phyloP scores from a whole-genome alignment of 345 rosid species.

The Excoecaria agallocha region DNA sequence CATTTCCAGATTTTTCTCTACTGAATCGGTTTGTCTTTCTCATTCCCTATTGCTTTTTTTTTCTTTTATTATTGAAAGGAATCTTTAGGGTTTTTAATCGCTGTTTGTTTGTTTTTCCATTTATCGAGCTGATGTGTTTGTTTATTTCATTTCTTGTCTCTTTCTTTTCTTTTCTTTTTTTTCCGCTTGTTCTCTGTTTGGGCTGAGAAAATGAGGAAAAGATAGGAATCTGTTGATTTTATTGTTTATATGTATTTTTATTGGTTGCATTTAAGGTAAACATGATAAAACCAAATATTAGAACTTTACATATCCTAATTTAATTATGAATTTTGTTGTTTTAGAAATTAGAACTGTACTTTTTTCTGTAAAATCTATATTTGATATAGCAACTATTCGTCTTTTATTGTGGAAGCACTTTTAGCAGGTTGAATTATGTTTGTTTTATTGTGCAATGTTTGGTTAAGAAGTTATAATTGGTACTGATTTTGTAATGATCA shows the following conservation, averaged over 20 bases:
- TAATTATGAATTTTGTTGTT: too few species aligned
- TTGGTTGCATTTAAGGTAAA: too few species aligned
- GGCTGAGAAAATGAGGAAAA: too few species aligned
- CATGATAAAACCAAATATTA: too few species aligned
- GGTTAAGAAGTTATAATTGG: background rate
- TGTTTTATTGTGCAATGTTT: background rate
- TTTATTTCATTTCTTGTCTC: background rate
- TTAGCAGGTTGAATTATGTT: background rate
- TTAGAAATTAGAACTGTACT: too few species aligned
- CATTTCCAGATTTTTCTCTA: constrained; percentile 66
- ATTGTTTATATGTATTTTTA: too few species aligned
- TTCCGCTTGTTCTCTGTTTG: background rate
- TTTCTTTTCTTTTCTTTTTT: background rate
- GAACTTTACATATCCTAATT: too few species aligned
- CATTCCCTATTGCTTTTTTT: background rate
- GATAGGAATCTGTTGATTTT: too few species aligned
- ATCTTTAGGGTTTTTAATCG: constrained; percentile 1
- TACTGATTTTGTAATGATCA: constrained; percentile 26
- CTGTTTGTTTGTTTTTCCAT: background rate
- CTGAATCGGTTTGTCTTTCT: constrained; percentile 54
- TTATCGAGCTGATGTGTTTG: background rate
- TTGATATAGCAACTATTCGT: background rate
- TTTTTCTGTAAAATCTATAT: background rate
- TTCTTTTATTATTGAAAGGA: background rate
- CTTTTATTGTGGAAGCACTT: background rate